Base-by-base conservation (phyloP, 495 filamentous ascomycete genomes). In the Lepraria neglecta region DNA sequence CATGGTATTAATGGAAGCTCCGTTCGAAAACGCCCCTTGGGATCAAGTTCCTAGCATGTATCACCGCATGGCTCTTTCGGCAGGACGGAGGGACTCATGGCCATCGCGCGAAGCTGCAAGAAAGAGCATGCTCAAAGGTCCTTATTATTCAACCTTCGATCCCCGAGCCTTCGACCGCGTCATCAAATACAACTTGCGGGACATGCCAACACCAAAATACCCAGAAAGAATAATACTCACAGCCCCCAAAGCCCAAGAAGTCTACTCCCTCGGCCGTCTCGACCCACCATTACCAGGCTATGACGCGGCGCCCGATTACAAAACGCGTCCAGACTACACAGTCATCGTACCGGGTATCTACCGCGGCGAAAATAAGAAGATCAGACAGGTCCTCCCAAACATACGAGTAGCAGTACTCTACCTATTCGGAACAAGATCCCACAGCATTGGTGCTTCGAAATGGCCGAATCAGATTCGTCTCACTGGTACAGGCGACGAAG, bases 241-340 rank as follows among this genome's bases (percentile, higher is more conserved):
- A n/a, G 87, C 85, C 1, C 76, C 83, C 21, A 85, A 84, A 63
- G 79, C 85, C 72, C 78, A 83, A 64, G 85, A 87, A 63, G 71
- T 69, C 63, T 84, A 66, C 75, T 76, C n/a, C 30, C 66, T 58
- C 35, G 33, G 54, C 6, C 62, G 30, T 40, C 66, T 11, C 28
- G 59, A 62, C 30, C 59, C 55, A 15, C 59, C 59, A 4, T 19
- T 58, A 15, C 54, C 45, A 15, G 44, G 58, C 24, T 45, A 24
- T 10, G 58, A 60, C 11, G 53, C 54, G 21, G 45, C 53, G 6
- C 35, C 59, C 24, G 62, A 60, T 45, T 50, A 58, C 47, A 19
- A 21, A 33, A 30, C 47, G 27, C 45, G 21, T 14, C 28, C 48
- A 6, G 57, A 17, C 1, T 12, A 60, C 15, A 53, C 15, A 6